A percentile compares a stretch with the other conserved stretches of the same genome.
Conservation (phyloP, 2,329 filamentous ascomycete species). For the Paracorniculantispora psalliotae region DNA sequence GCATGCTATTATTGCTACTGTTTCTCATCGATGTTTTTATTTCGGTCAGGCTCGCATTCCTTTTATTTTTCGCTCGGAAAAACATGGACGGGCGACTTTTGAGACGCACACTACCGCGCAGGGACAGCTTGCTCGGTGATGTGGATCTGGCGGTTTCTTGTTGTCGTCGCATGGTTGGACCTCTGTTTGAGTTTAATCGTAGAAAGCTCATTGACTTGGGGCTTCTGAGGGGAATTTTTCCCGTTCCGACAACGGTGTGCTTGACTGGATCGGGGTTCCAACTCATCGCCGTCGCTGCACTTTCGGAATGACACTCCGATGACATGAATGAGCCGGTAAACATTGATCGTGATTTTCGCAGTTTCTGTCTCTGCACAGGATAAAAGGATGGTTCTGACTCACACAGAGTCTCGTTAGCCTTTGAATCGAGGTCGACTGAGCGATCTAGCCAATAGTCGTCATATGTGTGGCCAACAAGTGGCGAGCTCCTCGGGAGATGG, state of each 20-base stretch:
- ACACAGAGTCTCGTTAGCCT: background rate
- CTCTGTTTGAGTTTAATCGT: constrained; percentile 13
- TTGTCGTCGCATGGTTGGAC: background rate
- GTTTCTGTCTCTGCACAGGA: background rate
- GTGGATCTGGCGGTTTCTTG: background rate
- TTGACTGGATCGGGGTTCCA: background rate
- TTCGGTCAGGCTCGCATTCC: constrained; percentile 27
- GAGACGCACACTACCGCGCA: constrained; percentile 22
- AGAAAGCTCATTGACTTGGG: constrained; percentile 55
- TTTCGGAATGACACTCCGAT: constrained; percentile 1
- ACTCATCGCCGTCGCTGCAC: background rate
- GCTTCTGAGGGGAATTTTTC: constrained; percentile 30
- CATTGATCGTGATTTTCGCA: constrained; percentile 51
- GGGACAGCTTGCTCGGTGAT: constrained; percentile 3
- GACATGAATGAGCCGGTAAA: constrained; percentile 30
- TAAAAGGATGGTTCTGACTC: constrained; percentile 3
- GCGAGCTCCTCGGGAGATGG: constrained; percentile 1
- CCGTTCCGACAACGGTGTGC: background rate
- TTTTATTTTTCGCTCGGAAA: constrained; percentile 35
- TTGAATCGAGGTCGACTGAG: background rate
- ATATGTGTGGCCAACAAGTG: background rate
- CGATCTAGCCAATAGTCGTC: constrained; percentile 3
- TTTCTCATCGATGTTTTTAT: constrained; percentile 47
- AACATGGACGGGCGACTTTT: constrained; percentile 40
- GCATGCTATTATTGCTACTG: constrained; percentile 37